Evolutionary conservation across 441 rosid species (phyloP).

Genomic region (Corymbia citriodora): DNA sequence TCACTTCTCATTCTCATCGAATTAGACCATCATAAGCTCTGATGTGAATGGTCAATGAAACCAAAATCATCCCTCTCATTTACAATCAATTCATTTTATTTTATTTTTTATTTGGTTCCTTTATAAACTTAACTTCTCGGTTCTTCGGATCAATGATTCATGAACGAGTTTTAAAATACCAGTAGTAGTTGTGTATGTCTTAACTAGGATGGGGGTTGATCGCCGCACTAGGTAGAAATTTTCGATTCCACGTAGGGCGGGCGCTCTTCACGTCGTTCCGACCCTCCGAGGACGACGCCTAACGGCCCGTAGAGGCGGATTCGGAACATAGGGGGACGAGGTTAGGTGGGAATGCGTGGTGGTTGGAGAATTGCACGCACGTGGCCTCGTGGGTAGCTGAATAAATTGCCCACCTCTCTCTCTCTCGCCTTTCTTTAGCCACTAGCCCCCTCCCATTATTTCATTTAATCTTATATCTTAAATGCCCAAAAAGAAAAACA

Average conservation of each 20-base stretch:
- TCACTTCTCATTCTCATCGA: neutral
- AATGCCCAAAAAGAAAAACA: neutral
- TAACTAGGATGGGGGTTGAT: no score
- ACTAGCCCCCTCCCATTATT: neutral
- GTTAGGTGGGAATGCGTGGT: neutral
- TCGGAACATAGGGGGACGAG: neutral
- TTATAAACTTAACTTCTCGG: neutral
- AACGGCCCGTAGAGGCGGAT: neutral
- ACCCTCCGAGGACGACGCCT: neutral
- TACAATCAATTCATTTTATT: neutral
- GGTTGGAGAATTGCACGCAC: neutral
- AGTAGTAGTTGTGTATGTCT: neutral
- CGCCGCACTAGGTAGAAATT: neutral
- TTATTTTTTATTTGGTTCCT: neutral
- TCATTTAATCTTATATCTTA: neutral
- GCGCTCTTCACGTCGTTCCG: neutral
- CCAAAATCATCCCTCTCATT: neutral
- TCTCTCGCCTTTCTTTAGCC: neutral
- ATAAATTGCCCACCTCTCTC: neutral
- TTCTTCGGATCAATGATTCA: neutral
- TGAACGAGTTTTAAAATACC: neutral
- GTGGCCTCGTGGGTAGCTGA: neutral
- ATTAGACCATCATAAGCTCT: accelerated
- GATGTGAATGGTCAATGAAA: neutral
- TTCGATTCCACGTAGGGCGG: neutral